Base-by-base conservation (phyloP, 164 flowering plant genomes). In the Protea cynaroides region DNA sequence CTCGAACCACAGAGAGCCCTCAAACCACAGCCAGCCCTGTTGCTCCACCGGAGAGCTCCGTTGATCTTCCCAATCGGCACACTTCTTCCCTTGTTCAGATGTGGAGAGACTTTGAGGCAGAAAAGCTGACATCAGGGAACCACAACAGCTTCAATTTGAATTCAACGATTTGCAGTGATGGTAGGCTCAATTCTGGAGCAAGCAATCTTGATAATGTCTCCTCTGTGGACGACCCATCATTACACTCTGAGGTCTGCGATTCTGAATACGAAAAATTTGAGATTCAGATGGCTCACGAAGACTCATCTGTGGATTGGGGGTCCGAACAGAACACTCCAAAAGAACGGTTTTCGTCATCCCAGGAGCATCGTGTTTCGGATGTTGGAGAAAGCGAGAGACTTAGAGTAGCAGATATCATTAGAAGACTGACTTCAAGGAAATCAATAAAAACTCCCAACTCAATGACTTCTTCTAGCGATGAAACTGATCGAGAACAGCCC, bases 31-130 rank as follows among this genome's bases (percentile, higher is more conserved):
- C n/a, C n/a, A n/a, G n/a, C 18, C 76, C 76, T 8, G 69, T 67
- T 21, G 50, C 66, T 23, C 59, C 7, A 25, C 68, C 78, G 6
- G 79, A 73, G 15, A 69, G 46, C 22, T 61, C 77, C 7, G 59
- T 55, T 4, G 80, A 69, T 15, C 46, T 61, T 44, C 70, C 78
- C 0, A 81, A 65, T 29, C 56, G 71, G 21, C 83, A 84, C 43
- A 88, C 88, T 21, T 85, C 97, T 12, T 86, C 82, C 15, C 74
- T 83, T 15, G 94, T 92, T 56, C 96, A 82, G 64, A 83, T 71
- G 72, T 92, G 97, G 97, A 82, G 75, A 72, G 87, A 77, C 21
- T 69, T 82, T 14, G 82, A 77, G 71, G 76, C 81, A 0, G 77
- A 76, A 56, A 65, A 24, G 14, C 24, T 62, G 1, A 56, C 78